Conservation (phyloP, 768 basidiomycete species). For the Boletus rex-veris region DNA sequence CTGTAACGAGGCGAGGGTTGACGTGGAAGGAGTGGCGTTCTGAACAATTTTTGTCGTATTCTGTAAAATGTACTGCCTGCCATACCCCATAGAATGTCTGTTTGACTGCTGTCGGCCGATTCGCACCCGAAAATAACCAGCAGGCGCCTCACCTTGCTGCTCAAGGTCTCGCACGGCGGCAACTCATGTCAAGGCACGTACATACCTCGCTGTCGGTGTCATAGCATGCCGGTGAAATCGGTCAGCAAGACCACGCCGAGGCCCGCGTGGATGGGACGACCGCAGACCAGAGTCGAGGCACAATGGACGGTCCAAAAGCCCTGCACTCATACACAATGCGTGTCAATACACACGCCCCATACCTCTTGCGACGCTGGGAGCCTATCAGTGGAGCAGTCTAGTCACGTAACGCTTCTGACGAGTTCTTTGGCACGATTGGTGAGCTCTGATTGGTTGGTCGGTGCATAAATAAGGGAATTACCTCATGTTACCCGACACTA, state of each 20-base stretch:
- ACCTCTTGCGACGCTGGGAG: constrained; percentile 9
- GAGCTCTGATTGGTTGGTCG: too few relatives aligned
- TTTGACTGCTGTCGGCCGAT: neutral
- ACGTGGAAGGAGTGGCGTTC: constrained; percentile 11
- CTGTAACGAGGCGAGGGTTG: constrained; percentile 14
- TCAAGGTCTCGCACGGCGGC: neutral
- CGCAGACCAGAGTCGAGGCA: neutral
- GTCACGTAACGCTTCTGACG: too few relatives aligned
- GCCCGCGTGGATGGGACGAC: constrained; percentile 2
- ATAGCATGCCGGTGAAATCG: neutral
- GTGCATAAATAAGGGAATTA: too few relatives aligned
- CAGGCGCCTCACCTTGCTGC: too few relatives aligned
- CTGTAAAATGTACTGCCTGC: constrained; percentile 22
- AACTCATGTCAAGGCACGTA: neutral
- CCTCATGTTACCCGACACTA: too few relatives aligned
- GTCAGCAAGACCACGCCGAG: neutral
- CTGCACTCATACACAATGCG: neutral
- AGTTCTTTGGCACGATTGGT: too few relatives aligned
- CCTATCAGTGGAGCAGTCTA: too few relatives aligned
- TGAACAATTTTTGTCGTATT: constrained; percentile 18
- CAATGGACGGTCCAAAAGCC: neutral
- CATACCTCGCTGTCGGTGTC: neutral
- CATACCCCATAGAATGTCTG: constrained; percentile 25
- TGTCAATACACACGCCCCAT: neutral
- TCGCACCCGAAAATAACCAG: too few relatives aligned